These are phyloP conservation scores for Guyanaporus albipodus DNA, from an alignment of 768 basidiomycete species.

Conservation along the genomic window DNA sequence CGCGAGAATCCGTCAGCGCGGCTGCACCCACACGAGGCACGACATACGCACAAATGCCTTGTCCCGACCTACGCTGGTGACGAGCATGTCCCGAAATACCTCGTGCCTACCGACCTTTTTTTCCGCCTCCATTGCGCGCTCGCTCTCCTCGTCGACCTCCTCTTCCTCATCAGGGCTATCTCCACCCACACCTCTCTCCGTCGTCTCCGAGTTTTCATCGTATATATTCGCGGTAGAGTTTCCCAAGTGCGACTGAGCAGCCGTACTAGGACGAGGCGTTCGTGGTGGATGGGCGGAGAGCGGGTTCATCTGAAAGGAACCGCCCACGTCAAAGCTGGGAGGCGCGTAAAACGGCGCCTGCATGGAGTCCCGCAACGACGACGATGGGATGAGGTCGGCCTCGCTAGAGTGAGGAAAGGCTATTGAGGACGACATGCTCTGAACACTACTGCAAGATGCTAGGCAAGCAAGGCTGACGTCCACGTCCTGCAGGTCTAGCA, in stretches of 20 bases:
- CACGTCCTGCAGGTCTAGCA: background rate
- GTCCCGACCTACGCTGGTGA: slow-evolving; percentile 76
- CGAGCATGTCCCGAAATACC: slow-evolving; percentile 76
- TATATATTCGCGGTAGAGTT: slow-evolving; percentile 30
- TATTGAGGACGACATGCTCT: slow-evolving; percentile 39
- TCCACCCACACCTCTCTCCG: slow-evolving; percentile 11
- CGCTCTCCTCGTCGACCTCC: slow-evolving; percentile 50
- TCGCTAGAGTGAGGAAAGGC: slow-evolving; percentile 51
- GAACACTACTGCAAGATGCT: background rate
- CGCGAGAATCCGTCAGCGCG: slow-evolving; percentile 1
- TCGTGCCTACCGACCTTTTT: slow-evolving; percentile 56
- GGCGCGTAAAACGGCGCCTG: slow-evolving; percentile 50
- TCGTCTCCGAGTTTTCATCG: slow-evolving; percentile 40
- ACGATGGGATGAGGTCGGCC: slow-evolving; percentile 36
- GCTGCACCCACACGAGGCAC: background rate
- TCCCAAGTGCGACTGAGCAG: slow-evolving; percentile 24
- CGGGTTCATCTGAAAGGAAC: slow-evolving; percentile 79
- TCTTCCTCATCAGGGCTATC: slow-evolving; percentile 32
- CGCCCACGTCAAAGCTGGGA: slow-evolving; percentile 52
- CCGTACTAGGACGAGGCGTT: slow-evolving; percentile 50
- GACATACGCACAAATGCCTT: slow-evolving; percentile 70
- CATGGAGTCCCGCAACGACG: slow-evolving; percentile 36
- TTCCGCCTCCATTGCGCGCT: slow-evolving; percentile 40
- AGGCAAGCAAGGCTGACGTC: background rate
- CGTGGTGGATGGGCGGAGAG: slow-evolving; percentile 76